Evolutionary conservation across 495 filamentous ascomycete species (phyloP), one percentile per base, ranked within the genome.

Genomic region (Penicillium canescens): DNA sequence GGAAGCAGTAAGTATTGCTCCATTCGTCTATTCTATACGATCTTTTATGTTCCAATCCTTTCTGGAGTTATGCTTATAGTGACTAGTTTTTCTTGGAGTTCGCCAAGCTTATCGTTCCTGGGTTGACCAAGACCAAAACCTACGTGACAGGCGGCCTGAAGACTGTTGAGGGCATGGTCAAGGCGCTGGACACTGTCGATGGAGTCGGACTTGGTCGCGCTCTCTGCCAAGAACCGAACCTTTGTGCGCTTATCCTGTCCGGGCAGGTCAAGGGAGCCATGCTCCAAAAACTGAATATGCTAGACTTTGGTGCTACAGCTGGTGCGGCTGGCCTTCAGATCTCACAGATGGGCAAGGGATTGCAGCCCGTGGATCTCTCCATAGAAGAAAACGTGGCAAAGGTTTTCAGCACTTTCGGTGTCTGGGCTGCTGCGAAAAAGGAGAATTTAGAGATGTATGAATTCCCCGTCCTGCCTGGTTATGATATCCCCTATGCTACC

Each of bases 121-220:
- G 69, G 11, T 69, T 85, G 23, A 73, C 54, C 20, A 74, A 80
- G 60, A 82, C 81, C 11, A 82, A 77, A 59, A 70, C 70, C 1
- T 86, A 82, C 53, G 69, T 88, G 46, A 88, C 85, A 3, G 86
- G 86, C 13, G 84, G 85, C 3, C 73, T 89, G 52, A 72, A 77
- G 56, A 80, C 83, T 1, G 82, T 75, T 1, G 72, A 73, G n/a
- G 86, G 72, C 3, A 86, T 89, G 84, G 79, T 83, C 28, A 68
- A 79, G 26, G 83, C 82, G 12, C 57, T 85, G 21, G 55, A 79
- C n/a, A 76, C 71, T 2, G 73, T 86, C 6, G 75, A 86, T 42
- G 83, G 82, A 13, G 67, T 86, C 13, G 83, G 82, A 13, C 52
- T 87, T 18, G 84, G 69, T 1, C 76, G 82, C 1, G 74, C 82